phyloP scores from a whole-genome alignment of 2,329 filamentous ascomycete genomes.

The Arthrocladium fulminans region DNA sequence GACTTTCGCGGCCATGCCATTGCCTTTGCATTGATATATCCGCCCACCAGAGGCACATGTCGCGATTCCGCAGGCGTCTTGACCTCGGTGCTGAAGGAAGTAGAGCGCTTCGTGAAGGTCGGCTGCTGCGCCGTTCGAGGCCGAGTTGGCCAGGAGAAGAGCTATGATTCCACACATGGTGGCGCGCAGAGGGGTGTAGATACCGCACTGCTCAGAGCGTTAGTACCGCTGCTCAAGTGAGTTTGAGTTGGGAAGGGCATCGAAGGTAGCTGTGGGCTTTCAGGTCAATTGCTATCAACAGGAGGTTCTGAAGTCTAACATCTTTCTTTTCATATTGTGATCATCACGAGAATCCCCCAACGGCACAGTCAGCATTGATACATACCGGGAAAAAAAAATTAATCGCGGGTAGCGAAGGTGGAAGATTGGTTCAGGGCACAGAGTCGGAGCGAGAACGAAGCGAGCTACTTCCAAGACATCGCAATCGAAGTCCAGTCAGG shows the following conservation, averaged over 20 bases:
- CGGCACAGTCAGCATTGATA: background rate
- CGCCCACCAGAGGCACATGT: conserved; percentile 65
- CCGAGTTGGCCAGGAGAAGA: conserved; percentile 51
- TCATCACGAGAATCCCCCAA: background rate
- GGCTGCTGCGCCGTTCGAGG: conserved; percentile 43
- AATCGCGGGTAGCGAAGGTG: background rate
- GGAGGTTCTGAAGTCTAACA: conserved; percentile 37
- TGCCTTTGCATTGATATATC: conserved; percentile 83
- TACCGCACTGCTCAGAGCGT: background rate
- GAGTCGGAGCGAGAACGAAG: background rate
- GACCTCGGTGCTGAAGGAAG: conserved; percentile 65
- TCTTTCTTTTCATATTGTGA: conserved; percentile 26
- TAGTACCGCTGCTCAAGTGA: background rate
- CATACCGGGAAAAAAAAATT: background rate
- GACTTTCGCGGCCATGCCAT: conserved; percentile 76
- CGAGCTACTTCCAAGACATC: background rate
- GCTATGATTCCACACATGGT: conserved; percentile 57
- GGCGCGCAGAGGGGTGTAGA: conserved; percentile 18
- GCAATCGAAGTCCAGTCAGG: background rate
- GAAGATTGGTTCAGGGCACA: background rate
- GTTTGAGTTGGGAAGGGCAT: background rate
- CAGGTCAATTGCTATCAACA: conserved; percentile 9
- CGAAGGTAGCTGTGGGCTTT: background rate
- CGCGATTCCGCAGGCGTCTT: conserved; percentile 82
- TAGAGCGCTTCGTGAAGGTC: conserved; percentile 66